Evolutionary conservation across 352 stramenopile genomes (phyloP), one percentile per base, ranked within the genome.

Genomic region (Globisporangium megalacanthum): DNA sequence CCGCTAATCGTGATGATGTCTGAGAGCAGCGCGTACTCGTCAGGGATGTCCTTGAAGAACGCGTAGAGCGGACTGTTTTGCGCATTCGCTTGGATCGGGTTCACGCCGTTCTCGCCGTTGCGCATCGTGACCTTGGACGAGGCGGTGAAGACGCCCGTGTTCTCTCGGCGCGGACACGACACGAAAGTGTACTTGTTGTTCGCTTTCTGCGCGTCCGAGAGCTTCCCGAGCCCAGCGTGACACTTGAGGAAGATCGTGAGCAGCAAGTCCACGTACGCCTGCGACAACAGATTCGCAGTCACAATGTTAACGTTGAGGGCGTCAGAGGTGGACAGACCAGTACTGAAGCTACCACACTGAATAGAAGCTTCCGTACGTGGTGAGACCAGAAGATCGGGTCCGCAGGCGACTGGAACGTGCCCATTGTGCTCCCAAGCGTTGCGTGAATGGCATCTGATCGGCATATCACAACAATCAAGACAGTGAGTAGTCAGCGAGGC

Each of bases 361-460:
- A 4, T 29, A n/a, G 13, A 45, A 17, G 1, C 11, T 8, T 19
- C 19, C 44, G 44, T 49, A 49, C 74, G 65, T 95, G 86, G 56
- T 95, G 86, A 22, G 84, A 94, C 54, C 76, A 95, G 70, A 95
- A 95, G 54, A 95, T 92, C 6, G 84, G 84, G 31, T 95, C 86
- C 3, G 83, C 75, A 2, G 85, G 79, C 15, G 86, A 78, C 66
- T 94, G 77, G 50, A 94, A 64, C 47, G 79, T 56, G 33, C 69
- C 72, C 84, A 95, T 94, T 47, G 72, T 72, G 10, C 83, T 85
- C 2, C 52, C 68, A 0, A 95, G 64, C 7, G 80, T 66, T 54
- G 68, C 89, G 71, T 95, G 86, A 37, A 94, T 74, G 52, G 82
- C 92, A 52, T 94, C 83, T 92, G 45, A 33, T 13, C 9, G 25